These are phyloP conservation scores for Colletotrichum eleusines DNA, from an alignment of 2,329 filamentous ascomycete species.

Conservation along the genomic window DNA sequence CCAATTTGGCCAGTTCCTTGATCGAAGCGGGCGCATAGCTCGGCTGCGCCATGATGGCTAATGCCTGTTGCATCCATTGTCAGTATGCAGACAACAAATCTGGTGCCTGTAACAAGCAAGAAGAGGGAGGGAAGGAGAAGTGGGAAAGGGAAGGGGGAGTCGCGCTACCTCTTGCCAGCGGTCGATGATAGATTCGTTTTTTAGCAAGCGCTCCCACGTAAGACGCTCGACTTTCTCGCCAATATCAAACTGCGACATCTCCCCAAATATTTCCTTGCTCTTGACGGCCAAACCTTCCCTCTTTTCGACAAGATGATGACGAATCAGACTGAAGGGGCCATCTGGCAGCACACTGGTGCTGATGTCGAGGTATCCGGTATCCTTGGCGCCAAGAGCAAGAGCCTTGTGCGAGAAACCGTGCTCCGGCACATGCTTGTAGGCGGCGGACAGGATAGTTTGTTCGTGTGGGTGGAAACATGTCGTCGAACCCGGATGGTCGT, in stretches of 20 bases:
- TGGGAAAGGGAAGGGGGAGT: neutral
- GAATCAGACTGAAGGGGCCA: constrained; percentile 84
- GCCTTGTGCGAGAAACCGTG: constrained; percentile 85
- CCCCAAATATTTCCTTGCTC: constrained; percentile 54
- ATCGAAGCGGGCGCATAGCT: constrained; percentile 81
- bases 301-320: constrained; percentile 79
- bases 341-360: constrained; percentile 85
- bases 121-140: neutral
- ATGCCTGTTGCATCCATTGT: constrained; percentile 68
- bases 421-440: constrained; percentile 80
- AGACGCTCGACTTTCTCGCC: constrained; percentile 76
- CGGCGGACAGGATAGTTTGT: constrained; percentile 82
- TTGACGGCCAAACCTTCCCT: constrained; percentile 68
- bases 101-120: neutral
- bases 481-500: constrained; percentile 72
- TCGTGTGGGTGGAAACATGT: constrained; percentile 76
- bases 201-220: constrained; percentile 81
- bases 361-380: constrained; percentile 88
- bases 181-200: constrained; percentile 78
- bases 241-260: constrained; percentile 53
- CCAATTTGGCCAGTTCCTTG: constrained; percentile 81
- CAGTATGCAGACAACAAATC: neutral
- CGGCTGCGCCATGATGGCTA: constrained; percentile 91
- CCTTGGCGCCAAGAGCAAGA: constrained; percentile 81
- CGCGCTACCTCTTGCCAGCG: constrained; percentile 85